phyloP scores from a whole-genome alignment of 768 basidiomycete genomes.

The Lactifluus rugatus region DNA sequence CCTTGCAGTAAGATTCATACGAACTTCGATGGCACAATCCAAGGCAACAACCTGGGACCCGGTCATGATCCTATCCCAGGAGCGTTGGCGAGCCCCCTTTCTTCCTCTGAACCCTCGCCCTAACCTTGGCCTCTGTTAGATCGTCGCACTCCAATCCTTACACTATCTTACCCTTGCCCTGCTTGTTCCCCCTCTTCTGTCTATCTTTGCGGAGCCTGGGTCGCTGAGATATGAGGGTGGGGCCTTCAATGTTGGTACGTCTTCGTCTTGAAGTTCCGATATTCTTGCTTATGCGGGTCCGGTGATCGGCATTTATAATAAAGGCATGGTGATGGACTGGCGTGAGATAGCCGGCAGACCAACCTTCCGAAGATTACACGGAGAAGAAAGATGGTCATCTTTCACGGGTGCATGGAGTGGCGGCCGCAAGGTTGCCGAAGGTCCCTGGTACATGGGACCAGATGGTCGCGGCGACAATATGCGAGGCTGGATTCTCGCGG shows the following conservation, averaged over 20 bases:
- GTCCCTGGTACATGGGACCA: conserved; percentile 45
- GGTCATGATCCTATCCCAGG: conserved; percentile 78
- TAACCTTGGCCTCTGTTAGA: conserved; percentile 39
- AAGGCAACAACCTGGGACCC: conserved; percentile 77
- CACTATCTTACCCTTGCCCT: conserved; percentile 88
- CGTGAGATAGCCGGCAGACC: conserved; percentile 84
- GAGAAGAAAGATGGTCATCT: conserved; percentile 54
- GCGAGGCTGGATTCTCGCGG: conserved; percentile 85
- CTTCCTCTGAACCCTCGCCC: conserved; percentile 10
- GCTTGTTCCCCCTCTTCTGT: conserved; percentile 70
- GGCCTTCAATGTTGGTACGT: conserved; percentile 65
- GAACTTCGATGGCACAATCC: conserved; percentile 29
- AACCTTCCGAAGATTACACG: conserved; percentile 58
- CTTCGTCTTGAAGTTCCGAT: conserved; percentile 22
- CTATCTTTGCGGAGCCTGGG: conserved; percentile 61
- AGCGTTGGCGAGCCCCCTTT: conserved; percentile 23
- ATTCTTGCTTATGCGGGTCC: background rate
- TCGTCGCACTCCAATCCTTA: conserved; percentile 84
- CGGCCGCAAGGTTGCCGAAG: conserved; percentile 62
- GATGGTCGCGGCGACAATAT: conserved; percentile 64
- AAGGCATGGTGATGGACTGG: conserved; percentile 95
- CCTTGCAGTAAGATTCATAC: background rate
- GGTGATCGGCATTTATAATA: conserved; percentile 23
- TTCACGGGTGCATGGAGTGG: conserved; percentile 73
- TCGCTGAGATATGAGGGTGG: conserved; percentile 70